Evolutionary conservation across 148 eudicot species (phyloP).

Genomic region (Camellia sinensis): DNA sequence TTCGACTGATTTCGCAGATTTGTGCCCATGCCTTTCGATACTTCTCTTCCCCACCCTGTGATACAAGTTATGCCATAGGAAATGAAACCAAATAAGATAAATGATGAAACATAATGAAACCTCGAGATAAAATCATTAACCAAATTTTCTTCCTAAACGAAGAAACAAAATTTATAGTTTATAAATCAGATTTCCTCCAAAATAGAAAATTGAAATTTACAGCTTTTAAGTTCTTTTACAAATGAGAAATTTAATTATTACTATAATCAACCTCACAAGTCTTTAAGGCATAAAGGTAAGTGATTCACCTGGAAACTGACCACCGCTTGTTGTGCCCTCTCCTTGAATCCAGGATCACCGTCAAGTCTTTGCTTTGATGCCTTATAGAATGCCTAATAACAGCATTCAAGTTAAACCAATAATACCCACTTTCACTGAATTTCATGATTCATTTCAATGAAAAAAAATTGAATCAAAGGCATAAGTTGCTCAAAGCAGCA

Average conservation of each 20-base stretch:
- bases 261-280: background rate
- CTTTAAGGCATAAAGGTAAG: background rate
- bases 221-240: background rate
- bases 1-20: no score
- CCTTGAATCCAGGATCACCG: constrained; percentile 79
- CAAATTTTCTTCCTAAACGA: constrained; percentile 9
- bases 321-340: constrained; percentile 91
- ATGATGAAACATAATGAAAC: background rate
- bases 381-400: constrained; percentile 76
- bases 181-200: background rate
- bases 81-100: background rate
- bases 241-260: background rate
- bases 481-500: background rate
- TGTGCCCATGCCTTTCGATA: constrained; percentile 85
- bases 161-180: background rate
- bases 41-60: constrained; percentile 72
- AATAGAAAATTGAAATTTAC: background rate
- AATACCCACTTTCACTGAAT: background rate
- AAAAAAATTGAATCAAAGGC: background rate
- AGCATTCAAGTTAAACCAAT: constrained; percentile 9
- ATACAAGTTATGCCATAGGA: constrained; percentile 12
- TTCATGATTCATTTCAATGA: background rate
- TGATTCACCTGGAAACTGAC: constrained; percentile 86
- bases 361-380: constrained; percentile 88
- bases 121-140: background rate